Base-by-base conservation (phyloP, 768 basidiomycete genomes). In the Glaciozyma antarctica region DNA sequence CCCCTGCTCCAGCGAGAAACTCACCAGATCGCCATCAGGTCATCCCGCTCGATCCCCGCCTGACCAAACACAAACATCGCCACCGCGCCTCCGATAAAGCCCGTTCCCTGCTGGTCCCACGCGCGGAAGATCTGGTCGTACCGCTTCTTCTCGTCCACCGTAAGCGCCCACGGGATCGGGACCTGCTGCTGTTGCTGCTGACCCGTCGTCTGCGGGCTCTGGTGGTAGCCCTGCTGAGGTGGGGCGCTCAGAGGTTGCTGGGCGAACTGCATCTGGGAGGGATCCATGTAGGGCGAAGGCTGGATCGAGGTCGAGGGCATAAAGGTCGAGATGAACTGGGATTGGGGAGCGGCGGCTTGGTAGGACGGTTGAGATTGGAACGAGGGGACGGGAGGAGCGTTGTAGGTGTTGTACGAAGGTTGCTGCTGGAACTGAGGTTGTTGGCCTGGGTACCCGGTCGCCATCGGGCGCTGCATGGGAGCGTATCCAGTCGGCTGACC, bases 41-140 rank as follows among this genome's bases (percentile, higher is more conserved):
- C 92, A 66, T 94, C 88, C 77, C 86, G 86, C 17, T 84, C 82
- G 22, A 99, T 74, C 0, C 91, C 94, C 77, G 90, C 92, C 73
- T 90, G 88, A 0, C 92, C 90, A 78, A 99, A 98, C 30, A 95
- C 91, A 75, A 94, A 90, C 53, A 88, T 79, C 1, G 93, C 94
- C 21, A 84, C 88, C 69, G 82, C 78, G 32, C 95, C 93, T 56
- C 77, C 83, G 73, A 99, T 89, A 77, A 93, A 98, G 0, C 92
- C 91, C 0, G 84, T 84, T 12, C 81, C 80, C 48, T 83, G 81
- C 0, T 84, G 77, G 75, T 97, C 94, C 95, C 95, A 99, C n/a
- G 89, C 87, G 65, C 94, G 81, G 79, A 99, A 99, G 73, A 98
- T 93, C 73, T 87, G 83, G 75, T 98, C 90, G 73, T 98, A 99